Evolutionary conservation across 1,139 yeast genomes (phyloP).

Genomic region (Kluyveromyces marxianus): DNA sequence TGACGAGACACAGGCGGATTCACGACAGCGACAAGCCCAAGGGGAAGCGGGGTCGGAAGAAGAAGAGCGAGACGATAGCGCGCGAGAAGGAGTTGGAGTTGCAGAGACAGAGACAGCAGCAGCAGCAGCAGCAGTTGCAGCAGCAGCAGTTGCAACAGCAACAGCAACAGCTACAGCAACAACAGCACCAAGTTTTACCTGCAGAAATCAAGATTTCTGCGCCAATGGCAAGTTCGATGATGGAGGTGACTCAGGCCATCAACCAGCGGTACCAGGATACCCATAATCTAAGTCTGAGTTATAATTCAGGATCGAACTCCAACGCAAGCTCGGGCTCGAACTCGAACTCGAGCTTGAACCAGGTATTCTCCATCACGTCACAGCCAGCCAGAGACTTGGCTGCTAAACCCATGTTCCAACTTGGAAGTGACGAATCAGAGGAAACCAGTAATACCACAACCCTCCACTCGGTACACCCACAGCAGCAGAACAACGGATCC

Average conservation of each 20-base stretch:
- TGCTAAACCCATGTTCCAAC: conserved; percentile 4
- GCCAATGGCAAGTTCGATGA: too few relatives aligned
- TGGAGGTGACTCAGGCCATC: too few relatives aligned
- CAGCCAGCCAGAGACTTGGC: not conserved
- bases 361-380: not conserved
- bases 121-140: not conserved
- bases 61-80: conserved; percentile 22
- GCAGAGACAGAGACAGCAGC: not conserved
- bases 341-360: not conserved
- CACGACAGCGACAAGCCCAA: conserved; percentile 51
- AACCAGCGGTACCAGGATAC: too few relatives aligned
- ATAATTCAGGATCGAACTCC: too few relatives aligned
- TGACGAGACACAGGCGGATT: conserved; percentile 59
- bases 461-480: not conserved
- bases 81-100: conserved; percentile 5
- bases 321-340: not conserved
- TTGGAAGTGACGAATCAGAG: conserved; percentile 4
- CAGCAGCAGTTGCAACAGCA: not conserved
- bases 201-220: too few relatives aligned
- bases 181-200: too few relatives aligned
- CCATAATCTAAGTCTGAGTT: too few relatives aligned
- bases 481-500: not conserved
- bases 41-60: conserved; percentile 46
- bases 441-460: not conserved
- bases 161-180: not conserved